A percentile compares a stretch with the other conserved stretches of the same genome.
phyloP scores from a whole-genome alignment of 2,329 filamentous ascomycete species.

The Colletotrichum incanum region DNA sequence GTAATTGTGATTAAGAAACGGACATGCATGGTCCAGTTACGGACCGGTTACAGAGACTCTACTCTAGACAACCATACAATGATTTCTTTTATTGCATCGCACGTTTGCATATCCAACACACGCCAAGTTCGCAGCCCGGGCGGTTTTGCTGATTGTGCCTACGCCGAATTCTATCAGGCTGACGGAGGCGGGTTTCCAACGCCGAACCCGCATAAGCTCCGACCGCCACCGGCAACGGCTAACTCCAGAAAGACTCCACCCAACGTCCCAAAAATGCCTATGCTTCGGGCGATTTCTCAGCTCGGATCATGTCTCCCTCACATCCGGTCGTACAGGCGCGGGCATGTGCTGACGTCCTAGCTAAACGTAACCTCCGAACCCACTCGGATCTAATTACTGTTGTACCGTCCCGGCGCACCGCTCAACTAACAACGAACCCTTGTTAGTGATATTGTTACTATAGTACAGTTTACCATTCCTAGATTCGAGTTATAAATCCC shows the following conservation, averaged over 20 bases:
- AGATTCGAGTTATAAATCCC: not conserved
- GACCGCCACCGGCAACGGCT: not conserved
- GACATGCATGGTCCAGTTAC: too few species aligned
- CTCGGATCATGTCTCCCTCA: not conserved
- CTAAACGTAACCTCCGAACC: slow-evolving; percentile 22
- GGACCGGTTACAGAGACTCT: too few species aligned
- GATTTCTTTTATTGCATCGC: not conserved
- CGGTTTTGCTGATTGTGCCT: not conserved
- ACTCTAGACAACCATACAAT: not conserved
- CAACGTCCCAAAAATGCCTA: too few species aligned
- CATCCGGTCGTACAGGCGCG: not conserved
- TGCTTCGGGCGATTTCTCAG: not conserved
- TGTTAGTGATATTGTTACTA: too few species aligned
- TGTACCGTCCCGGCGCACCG: not conserved
- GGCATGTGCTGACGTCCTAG: not conserved
- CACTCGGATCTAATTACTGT: slow-evolving; percentile 17
- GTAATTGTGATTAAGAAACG: not conserved
- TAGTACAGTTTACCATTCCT: not conserved
- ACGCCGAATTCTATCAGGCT: not conserved
- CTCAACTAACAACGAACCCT: not conserved
- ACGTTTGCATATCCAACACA: not conserved
- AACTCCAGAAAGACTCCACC: not conserved
- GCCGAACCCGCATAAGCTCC: not conserved
- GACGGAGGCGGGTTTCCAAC: not conserved
- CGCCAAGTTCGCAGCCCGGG: too few species aligned